Evolutionary conservation across 139 green algal genomes (phyloP).

Genomic region (Haematococcus lacustris): DNA sequence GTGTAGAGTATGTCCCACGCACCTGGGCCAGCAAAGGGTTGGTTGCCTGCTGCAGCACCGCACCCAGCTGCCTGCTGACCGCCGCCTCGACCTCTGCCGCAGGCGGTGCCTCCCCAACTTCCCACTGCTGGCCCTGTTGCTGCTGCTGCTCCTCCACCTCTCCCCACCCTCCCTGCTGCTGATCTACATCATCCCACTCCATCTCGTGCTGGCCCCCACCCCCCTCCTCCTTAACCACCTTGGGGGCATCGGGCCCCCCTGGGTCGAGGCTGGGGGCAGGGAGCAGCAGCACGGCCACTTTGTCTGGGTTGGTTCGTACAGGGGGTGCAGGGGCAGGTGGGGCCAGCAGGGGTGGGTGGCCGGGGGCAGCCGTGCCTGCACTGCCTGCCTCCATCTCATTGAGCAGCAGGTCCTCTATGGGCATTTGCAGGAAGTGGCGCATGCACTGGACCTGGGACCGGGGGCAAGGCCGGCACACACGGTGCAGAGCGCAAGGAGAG

Average conservation of each 20-base stretch:
- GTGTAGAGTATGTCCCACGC: background rate
- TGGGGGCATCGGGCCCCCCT: background rate
- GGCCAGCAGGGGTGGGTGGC: too few species aligned
- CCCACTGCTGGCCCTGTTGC: background rate
- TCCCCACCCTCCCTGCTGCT: background rate
- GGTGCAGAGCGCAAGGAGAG: background rate
- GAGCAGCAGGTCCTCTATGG: conserved; percentile 84
- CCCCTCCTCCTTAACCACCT: background rate
- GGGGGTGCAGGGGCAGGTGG: conserved; percentile 1
- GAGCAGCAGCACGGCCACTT: too few species aligned
- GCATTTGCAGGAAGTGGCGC: conserved; percentile 79
- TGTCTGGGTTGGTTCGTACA: too few species aligned
- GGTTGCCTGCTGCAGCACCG: background rate
- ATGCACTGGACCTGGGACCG: conserved; percentile 72
- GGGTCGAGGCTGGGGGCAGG: background rate
- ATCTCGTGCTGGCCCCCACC: background rate
- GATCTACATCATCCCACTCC: background rate
- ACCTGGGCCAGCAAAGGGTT: background rate
- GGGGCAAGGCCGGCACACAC: background rate
- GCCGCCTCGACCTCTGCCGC: background rate
- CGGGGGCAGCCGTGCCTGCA: too few species aligned
- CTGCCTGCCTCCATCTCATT: conserved; percentile 47
- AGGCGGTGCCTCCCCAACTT: background rate
- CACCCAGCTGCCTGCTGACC: too few species aligned
- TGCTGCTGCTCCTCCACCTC: background rate